These are phyloP conservation scores for Asterochloris erici DNA, from an alignment of 139 green algal genomes.

Conservation along the genomic window DNA sequence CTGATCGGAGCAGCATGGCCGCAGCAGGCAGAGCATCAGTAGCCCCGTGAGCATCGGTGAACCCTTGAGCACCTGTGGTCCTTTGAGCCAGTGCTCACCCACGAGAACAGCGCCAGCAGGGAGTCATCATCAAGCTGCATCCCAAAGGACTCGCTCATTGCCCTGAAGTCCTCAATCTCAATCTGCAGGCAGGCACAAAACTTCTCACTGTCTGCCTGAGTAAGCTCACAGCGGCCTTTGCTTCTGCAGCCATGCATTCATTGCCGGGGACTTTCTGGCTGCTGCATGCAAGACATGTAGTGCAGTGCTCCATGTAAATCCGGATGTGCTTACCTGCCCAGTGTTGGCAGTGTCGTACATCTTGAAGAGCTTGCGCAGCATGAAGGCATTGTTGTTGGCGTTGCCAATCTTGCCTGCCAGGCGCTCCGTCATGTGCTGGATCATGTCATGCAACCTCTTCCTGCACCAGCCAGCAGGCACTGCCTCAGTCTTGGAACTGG, in stretches of 20 bases:
- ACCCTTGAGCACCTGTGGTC: too few relatives aligned
- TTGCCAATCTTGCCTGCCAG: conserved; percentile 74
- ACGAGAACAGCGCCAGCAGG: conserved; percentile 62
- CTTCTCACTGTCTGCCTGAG: not conserved
- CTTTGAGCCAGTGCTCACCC: not conserved
- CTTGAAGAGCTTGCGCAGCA: conserved; percentile 74
- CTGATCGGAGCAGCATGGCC: too few relatives aligned
- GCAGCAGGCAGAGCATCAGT: too few relatives aligned
- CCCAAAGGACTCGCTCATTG: conserved; percentile 77
- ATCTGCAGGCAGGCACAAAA: conserved; percentile 36
- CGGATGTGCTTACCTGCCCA: conserved; percentile 38
- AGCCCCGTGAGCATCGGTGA: too few relatives aligned
- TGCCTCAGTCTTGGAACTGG: too few relatives aligned
- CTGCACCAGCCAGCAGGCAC: conserved; percentile 24
- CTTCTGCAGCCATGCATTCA: too few relatives aligned
- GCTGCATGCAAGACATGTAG: too few relatives aligned
- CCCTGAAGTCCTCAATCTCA: conserved; percentile 72
- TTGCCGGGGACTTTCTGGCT: too few relatives aligned
- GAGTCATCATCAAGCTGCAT: conserved; percentile 86
- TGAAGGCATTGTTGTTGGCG: conserved; percentile 76
- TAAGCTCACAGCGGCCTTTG: too few relatives aligned
- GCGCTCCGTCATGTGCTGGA: conserved; percentile 72
- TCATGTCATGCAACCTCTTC: conserved; percentile 70
- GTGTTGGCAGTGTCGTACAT: conserved; percentile 63
- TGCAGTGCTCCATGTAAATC: too few relatives aligned